A percentile compares a stretch with the other conserved stretches of the same genome.
These are phyloP conservation scores for Malassezia cuniculi DNA, from an alignment of 1,284 basidiomycete species.

Conservation along the genomic window DNA sequence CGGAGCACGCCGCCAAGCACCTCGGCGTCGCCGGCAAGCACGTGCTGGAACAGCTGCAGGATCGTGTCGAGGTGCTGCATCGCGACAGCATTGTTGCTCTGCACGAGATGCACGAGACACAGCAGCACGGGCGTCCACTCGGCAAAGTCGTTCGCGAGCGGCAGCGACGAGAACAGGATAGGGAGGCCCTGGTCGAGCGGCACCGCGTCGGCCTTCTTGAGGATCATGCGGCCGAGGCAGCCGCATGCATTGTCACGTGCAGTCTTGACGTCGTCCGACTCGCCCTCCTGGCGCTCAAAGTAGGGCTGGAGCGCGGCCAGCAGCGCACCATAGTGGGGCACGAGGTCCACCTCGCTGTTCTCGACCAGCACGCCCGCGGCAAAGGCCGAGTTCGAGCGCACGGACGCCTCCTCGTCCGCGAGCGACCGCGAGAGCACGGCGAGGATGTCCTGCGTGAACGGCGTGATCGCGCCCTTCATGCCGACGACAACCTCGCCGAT, in stretches of 20 bases:
- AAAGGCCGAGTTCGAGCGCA: conserved; percentile 91
- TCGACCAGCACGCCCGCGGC: conserved; percentile 83
- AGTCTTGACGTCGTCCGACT: conserved; percentile 58
- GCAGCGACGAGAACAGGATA: conserved; percentile 66
- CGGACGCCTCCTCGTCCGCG: conserved; percentile 72
- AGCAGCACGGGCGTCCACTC: conserved; percentile 61
- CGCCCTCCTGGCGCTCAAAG: conserved; percentile 55
- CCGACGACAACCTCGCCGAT: conserved; percentile 90
- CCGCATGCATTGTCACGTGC: conserved; percentile 93
- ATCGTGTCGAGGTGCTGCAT: conserved; percentile 68
- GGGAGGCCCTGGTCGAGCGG: conserved; percentile 79
- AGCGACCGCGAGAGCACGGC: conserved; percentile 52
- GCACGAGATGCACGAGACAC: conserved; percentile 77
- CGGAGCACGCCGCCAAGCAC: conserved; percentile 48
- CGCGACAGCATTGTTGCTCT: conserved; percentile 56
- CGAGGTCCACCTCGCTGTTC: conserved; percentile 70
- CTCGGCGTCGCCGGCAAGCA: conserved; percentile 51
- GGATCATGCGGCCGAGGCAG: conserved; percentile 74
- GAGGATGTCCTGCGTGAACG: conserved; percentile 57
- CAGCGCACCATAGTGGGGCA: conserved; percentile 66
- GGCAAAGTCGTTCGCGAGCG: conserved; percentile 72
- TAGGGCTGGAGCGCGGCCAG: conserved; percentile 69
- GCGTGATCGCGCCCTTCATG: conserved; percentile 73
- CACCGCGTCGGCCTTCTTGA: conserved; percentile 65
- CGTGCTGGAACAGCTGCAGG: conserved; percentile 67